Evolutionary conservation across 345 rosid species (phyloP).

Genomic region (Citrus australasica): DNA sequence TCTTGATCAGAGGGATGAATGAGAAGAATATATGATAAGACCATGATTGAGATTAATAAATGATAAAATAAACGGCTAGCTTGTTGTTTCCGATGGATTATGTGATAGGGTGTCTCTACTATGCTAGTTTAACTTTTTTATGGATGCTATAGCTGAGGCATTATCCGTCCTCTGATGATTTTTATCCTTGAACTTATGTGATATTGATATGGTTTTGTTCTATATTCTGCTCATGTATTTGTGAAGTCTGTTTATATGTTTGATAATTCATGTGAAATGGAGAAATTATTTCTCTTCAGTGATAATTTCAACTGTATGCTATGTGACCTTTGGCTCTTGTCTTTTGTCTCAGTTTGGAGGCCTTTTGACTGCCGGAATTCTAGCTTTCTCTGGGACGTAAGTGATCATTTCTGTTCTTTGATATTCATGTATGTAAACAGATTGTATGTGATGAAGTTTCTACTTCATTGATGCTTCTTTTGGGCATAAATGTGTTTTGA

Average conservation of each 20-base stretch:
- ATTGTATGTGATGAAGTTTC: not conserved
- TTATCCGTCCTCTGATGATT: not conserved
- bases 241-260: not conserved
- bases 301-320: not conserved
- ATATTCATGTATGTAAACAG: not conserved
- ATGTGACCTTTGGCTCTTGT: not conserved
- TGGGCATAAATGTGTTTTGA: not conserved
- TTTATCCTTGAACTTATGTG: too few species aligned
- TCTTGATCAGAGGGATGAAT: not conserved
- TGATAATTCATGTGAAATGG: not conserved
- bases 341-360: slow-evolving; percentile 75
- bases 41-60: not conserved
- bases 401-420: slow-evolving; percentile 29
- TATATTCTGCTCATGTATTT: not conserved
- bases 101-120: not conserved
- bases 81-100: not conserved
- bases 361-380: slow-evolving; percentile 77
- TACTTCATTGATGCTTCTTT: slow-evolving; percentile 1
- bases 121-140: not conserved
- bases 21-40: not conserved
- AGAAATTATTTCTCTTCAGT: not conserved
- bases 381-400: slow-evolving; percentile 89
- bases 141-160: not conserved
- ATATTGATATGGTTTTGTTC: not conserved
- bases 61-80: not conserved